phyloP scores from a whole-genome alignment of 345 rosid genomes.

The Syzygium grande region DNA sequence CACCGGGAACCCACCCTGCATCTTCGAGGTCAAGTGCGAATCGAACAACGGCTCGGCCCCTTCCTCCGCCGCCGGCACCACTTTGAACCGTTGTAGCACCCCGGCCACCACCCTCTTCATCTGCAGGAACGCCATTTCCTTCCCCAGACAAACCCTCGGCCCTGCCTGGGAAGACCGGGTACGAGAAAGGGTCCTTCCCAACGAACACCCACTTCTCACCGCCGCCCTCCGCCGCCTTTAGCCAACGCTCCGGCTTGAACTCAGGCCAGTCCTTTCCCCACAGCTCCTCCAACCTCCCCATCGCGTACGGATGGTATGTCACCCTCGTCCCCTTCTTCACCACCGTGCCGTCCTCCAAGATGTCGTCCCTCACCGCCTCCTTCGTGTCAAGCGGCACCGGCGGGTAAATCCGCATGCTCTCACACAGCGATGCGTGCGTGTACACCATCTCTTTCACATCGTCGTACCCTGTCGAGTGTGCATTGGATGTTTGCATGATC shows the following conservation, averaged over 20 bases:
- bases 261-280: conserved; percentile 39
- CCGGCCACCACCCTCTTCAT: conserved; percentile 35
- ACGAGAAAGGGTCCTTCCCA: conserved; percentile 19
- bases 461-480: background rate
- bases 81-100: conserved; percentile 25
- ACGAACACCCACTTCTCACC: conserved; percentile 20
- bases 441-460: conserved; percentile 36
- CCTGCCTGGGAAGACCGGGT: conserved; percentile 31
- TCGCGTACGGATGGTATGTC: conserved; percentile 26
- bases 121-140: conserved; percentile 31
- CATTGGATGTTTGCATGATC: conserved; percentile 7
- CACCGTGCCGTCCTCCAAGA: conserved; percentile 26
- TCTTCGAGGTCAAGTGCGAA: conserved; percentile 31
- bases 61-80: conserved; percentile 17
- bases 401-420: conserved; percentile 40
- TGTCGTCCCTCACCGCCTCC: conserved; percentile 13
- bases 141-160: conserved; percentile 39
- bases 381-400: conserved; percentile 33
- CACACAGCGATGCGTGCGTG: conserved; percentile 38
- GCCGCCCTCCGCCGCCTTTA: conserved; percentile 4
- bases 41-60: conserved; percentile 21
- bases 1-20: conserved; percentile 42
- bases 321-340: conserved; percentile 21
- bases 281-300: conserved; percentile 28
- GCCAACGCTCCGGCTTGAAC: conserved; percentile 21